Evolutionary conservation across 768 basidiomycete species (phyloP).

Genomic region (Rhodocollybia butyracea): DNA sequence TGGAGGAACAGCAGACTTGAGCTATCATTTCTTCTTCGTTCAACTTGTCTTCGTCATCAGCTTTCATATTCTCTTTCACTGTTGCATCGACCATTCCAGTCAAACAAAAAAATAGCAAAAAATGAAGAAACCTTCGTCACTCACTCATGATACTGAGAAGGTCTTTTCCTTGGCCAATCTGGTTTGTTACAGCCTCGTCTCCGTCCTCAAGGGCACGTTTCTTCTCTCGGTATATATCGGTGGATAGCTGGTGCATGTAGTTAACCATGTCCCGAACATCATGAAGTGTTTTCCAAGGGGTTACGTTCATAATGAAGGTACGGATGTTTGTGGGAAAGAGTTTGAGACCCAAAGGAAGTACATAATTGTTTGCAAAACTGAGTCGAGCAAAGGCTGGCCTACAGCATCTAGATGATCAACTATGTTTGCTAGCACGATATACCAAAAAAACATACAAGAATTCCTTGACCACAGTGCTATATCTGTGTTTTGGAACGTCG

Average conservation of each 20-base stretch:
- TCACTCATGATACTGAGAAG: constrained; percentile 38
- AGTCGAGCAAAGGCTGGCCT: not conserved
- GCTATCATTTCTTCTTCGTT: constrained; percentile 24
- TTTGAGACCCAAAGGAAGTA: constrained; percentile 21
- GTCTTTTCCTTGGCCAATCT: constrained; percentile 31
- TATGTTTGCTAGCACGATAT: not conserved
- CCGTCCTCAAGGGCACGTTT: constrained; percentile 22
- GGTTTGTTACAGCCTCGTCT: constrained; percentile 21
- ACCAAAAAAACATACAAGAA: not conserved
- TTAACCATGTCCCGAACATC: constrained; percentile 24
- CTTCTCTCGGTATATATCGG: constrained; percentile 25
- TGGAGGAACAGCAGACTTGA: constrained; percentile 19
- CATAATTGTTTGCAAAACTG: constrained; percentile 7
- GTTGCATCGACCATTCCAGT: not conserved
- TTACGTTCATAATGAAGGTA: constrained; percentile 17
- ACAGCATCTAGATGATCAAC: not conserved
- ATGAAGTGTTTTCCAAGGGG: constrained; percentile 21
- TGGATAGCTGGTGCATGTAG: constrained; percentile 23
- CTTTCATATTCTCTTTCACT: constrained; percentile 17
- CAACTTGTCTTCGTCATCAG: constrained; percentile 18
- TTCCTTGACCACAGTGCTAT: not conserved
- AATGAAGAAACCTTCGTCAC: constrained; percentile 7
- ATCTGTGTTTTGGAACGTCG: constrained; percentile 13
- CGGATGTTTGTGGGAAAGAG: constrained; percentile 23
- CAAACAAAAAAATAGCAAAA: not conserved